Percentiles rank a stretch among this genome's conserved stretches.
phyloP scores from a whole-genome alignment of 768 basidiomycete species.

The Amanita fuliginea region DNA sequence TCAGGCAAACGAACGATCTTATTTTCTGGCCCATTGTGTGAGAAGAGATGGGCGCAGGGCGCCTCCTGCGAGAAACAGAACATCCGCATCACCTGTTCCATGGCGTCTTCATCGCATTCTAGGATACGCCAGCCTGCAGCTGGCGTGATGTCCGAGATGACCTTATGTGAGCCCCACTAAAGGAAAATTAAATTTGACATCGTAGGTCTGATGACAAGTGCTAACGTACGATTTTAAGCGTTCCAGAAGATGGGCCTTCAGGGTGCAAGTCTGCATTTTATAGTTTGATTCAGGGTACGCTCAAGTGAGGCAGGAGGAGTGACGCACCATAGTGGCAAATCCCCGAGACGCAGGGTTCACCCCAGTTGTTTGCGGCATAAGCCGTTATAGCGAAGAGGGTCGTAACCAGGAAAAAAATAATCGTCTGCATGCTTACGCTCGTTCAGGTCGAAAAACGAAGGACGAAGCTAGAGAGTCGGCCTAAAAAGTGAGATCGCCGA shows the following conservation, averaged over 20 bases:
- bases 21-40: constrained; percentile 18
- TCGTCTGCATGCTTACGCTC: neutral
- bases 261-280: constrained; percentile 6
- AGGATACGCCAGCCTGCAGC: constrained; percentile 30
- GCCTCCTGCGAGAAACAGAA: constrained; percentile 18
- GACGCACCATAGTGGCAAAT: constrained; percentile 10
- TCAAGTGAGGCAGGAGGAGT: neutral
- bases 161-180: constrained; percentile 14
- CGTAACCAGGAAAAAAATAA: neutral
- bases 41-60: constrained; percentile 19
- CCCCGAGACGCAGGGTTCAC: constrained; percentile 9
- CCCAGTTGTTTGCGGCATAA: constrained; percentile 10
- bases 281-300: neutral
- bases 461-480: neutral
- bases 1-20: constrained; percentile 25
- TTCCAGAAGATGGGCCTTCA: neutral
- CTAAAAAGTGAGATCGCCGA: neutral
- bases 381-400: neutral
- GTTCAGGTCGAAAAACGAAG: neutral
- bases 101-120: constrained; percentile 19
- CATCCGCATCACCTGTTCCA: constrained; percentile 22
- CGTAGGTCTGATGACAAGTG: neutral
- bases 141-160: constrained; percentile 26
- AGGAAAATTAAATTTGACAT: neutral
- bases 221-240: neutral